A percentile compares a stretch with the other conserved stretches of the same genome.
These are phyloP conservation scores for Lachnellula occidentalis DNA, from an alignment of 2,329 filamentous ascomycete genomes.

Conservation along the genomic window DNA sequence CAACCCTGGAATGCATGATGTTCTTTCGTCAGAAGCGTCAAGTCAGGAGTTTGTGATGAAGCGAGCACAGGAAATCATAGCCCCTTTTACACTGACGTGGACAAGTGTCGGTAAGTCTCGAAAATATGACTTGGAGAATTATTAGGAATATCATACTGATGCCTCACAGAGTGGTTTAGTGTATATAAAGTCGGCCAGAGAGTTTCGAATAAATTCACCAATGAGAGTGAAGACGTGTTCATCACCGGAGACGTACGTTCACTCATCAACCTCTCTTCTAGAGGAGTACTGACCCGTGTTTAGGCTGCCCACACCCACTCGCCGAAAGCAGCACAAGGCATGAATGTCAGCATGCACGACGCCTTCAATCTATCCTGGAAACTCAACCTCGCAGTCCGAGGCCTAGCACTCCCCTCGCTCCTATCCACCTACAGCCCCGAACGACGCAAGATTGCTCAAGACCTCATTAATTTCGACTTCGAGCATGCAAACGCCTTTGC, in stretches of 20 bases:
- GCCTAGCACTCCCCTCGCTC: conserved; percentile 48
- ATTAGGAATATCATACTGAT: conserved; percentile 41
- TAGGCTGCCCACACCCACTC: conserved; percentile 53
- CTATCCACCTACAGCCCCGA: conserved; percentile 59
- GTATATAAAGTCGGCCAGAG: conserved; percentile 55
- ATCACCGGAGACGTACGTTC: conserved; percentile 40
- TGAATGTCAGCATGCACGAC: conserved; percentile 55
- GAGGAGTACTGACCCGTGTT: conserved; percentile 27
- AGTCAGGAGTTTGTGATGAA: conserved; percentile 67
- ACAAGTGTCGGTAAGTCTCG: conserved; percentile 64
- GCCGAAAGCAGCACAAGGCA: conserved; percentile 58
- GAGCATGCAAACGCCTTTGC: conserved; percentile 53
- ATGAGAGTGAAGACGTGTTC: conserved; percentile 52
- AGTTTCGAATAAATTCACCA: conserved; percentile 51
- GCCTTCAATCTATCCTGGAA: conserved; percentile 60
- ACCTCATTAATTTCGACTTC: conserved; percentile 61
- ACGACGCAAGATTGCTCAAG: conserved; percentile 55
- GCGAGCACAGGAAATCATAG: conserved; percentile 55
- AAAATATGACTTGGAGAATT: not conserved
- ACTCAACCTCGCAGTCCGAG: conserved; percentile 43
- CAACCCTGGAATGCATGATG: conserved; percentile 40
- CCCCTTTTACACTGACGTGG: conserved; percentile 53
- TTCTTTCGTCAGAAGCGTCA: conserved; percentile 31
- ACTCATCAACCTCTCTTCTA: not conserved
- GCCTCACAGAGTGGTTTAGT: conserved; percentile 59